Evolutionary conservation across 2,329 filamentous ascomycete species (phyloP).

Genomic region (Cercospora sojina): DNA sequence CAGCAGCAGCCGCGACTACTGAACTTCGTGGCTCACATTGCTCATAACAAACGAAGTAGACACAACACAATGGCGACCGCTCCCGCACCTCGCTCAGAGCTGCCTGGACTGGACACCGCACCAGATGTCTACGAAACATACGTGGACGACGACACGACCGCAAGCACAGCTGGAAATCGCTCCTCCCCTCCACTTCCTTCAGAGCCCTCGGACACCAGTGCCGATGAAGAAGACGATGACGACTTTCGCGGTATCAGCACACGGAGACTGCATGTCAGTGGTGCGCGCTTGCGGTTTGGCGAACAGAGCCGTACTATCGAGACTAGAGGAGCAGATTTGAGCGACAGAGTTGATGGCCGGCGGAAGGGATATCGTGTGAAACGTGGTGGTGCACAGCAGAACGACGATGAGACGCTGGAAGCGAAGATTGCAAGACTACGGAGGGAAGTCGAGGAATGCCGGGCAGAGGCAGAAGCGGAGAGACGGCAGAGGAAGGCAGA

Average conservation of each 20-base stretch:
- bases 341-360: constrained; percentile 79
- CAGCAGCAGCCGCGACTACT: not conserved
- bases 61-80: constrained; percentile 18
- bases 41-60: not conserved
- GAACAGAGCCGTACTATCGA: constrained; percentile 65
- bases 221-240: constrained; percentile 56
- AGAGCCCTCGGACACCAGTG: constrained; percentile 25
- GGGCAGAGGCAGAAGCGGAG: constrained; percentile 43
- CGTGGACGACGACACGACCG: constrained; percentile 40
- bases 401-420: constrained; percentile 74
- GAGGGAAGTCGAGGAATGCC: constrained; percentile 71
- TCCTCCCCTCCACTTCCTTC: constrained; percentile 22
- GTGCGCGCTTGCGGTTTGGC: constrained; percentile 77
- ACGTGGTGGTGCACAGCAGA: constrained; percentile 67
- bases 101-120: constrained; percentile 62
- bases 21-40: not conserved
- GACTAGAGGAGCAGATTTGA: constrained; percentile 78
- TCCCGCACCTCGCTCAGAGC: constrained; percentile 20
- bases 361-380: constrained; percentile 73
- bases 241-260: constrained; percentile 64
- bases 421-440: constrained; percentile 77
- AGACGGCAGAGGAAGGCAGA: constrained; percentile 41
- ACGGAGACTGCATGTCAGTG: constrained; percentile 70
- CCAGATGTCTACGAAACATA: constrained; percentile 99
- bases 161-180: constrained; percentile 20